Percentiles rank a stretch among this genome's conserved stretches.
phyloP scores from a whole-genome alignment of 1,284 basidiomycete species.

The Abortiporus biennis region DNA sequence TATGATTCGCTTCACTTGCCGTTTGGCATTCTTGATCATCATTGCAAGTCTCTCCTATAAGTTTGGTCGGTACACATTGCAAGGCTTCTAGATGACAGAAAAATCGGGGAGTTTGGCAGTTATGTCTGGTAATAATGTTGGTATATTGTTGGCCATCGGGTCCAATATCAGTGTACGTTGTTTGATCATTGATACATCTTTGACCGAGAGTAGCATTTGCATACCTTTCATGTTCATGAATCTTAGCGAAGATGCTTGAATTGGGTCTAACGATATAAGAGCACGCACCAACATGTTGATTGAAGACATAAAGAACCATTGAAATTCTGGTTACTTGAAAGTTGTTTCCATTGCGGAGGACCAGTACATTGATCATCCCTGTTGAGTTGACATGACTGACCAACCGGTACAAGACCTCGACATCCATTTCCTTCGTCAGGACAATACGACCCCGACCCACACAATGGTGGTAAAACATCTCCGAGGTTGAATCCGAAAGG shows the following conservation, averaged over 20 bases:
- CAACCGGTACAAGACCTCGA: conserved; percentile 36
- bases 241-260: conserved; percentile 1
- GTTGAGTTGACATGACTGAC: conserved; percentile 58
- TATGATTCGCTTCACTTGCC: conserved; percentile 23
- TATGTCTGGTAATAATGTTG: conserved; percentile 55
- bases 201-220: conserved; percentile 52
- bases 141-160: conserved; percentile 38
- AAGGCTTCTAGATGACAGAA: conserved; percentile 49
- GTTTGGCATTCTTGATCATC: conserved; percentile 53
- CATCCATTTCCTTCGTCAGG: conserved; percentile 71
- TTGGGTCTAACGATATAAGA: not conserved
- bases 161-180: conserved; percentile 47
- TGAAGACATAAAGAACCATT: conserved; percentile 60
- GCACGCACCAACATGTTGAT: conserved; percentile 43
- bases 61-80: conserved; percentile 43
- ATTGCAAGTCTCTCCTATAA: conserved; percentile 38
- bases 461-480: conserved; percentile 50
- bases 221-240: conserved; percentile 35
- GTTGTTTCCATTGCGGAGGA: conserved; percentile 33
- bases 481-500: conserved; percentile 45
- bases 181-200: conserved; percentile 55
- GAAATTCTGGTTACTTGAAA: conserved; percentile 38
- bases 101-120: conserved; percentile 44
- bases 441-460: conserved; percentile 52
- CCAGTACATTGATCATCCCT: conserved; percentile 66